A percentile compares a stretch with the other conserved stretches of the same genome.
Evolutionary conservation across 768 basidiomycete genomes (phyloP).

Genomic region (Termitomyces sp.): DNA sequence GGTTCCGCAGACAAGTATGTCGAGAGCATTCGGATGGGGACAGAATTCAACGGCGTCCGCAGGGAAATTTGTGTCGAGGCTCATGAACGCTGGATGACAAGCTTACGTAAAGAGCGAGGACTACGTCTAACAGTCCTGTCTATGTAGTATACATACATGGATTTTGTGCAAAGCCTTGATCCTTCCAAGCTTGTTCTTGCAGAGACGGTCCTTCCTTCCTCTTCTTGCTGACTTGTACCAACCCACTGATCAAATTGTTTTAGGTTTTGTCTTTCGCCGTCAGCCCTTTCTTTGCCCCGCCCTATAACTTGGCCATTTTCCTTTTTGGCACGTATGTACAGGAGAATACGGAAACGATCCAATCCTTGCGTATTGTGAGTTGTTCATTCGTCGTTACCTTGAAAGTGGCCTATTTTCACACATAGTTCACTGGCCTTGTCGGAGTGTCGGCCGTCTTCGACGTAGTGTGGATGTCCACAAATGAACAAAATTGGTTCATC

Average conservation of each 20-base stretch:
- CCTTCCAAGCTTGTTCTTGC: slow-evolving; percentile 61
- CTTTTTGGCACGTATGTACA: slow-evolving; percentile 73
- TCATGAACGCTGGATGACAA: neutral
- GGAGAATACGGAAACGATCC: slow-evolving; percentile 58
- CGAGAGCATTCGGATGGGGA: slow-evolving; percentile 50
- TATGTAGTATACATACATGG: slow-evolving; percentile 28
- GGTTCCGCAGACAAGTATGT: slow-evolving; percentile 85
- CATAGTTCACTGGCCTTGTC: slow-evolving; percentile 61
- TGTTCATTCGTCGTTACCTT: neutral
- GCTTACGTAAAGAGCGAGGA: neutral
- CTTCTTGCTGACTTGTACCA: neutral
- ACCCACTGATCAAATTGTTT: neutral
- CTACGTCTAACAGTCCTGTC: too few species aligned
- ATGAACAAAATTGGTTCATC: slow-evolving; percentile 51
- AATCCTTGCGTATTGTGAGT: slow-evolving; percentile 60
- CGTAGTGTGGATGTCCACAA: slow-evolving; percentile 59
- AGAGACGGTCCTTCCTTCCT: slow-evolving; percentile 41
- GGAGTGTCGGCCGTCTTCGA: slow-evolving; percentile 61
- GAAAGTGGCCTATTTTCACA: neutral
- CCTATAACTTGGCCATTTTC: slow-evolving; percentile 80
- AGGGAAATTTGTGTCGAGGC: slow-evolving; percentile 67
- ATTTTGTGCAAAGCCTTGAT: slow-evolving; percentile 68
- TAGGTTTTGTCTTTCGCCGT: slow-evolving; percentile 60
- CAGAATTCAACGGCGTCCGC: slow-evolving; percentile 93
- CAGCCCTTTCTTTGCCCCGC: slow-evolving; percentile 49